These are phyloP conservation scores for Diaporthe citriasiana DNA, from an alignment of 2,329 filamentous ascomycete genomes.

Conservation along the genomic window DNA sequence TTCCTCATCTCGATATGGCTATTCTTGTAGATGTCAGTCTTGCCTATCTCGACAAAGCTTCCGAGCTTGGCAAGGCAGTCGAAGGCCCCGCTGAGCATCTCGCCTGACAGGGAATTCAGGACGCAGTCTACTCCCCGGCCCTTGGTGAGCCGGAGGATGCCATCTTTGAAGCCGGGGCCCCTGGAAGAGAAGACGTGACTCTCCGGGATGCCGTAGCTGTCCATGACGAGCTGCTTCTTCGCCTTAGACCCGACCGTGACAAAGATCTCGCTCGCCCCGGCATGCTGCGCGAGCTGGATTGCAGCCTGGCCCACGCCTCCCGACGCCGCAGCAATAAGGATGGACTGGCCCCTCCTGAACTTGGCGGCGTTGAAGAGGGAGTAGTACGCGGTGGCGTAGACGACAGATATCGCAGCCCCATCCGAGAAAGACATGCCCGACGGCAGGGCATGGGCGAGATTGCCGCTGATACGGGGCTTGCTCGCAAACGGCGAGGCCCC, in stretches of 20 bases:
- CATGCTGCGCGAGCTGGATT: slow-evolving; percentile 54
- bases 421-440: slow-evolving; percentile 39
- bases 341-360: slow-evolving; percentile 48
- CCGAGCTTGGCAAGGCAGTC: slow-evolving; percentile 51
- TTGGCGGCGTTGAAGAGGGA: slow-evolving; percentile 51
- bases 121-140: slow-evolving; percentile 42
- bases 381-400: slow-evolving; percentile 54
- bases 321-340: slow-evolving; percentile 60
- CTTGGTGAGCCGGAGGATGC: slow-evolving; percentile 28
- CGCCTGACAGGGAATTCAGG: slow-evolving; percentile 45
- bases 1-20: slow-evolving; percentile 52
- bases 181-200: slow-evolving; percentile 54
- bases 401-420: slow-evolving; percentile 29
- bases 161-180: slow-evolving; percentile 32
- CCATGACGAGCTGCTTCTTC: slow-evolving; percentile 54
- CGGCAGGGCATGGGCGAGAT: slow-evolving; percentile 37
- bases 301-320: slow-evolving; percentile 60
- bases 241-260: slow-evolving; percentile 51
- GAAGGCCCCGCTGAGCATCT: slow-evolving; percentile 48
- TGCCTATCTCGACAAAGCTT: slow-evolving; percentile 52
- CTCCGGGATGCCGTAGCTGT: slow-evolving; percentile 51
- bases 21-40: slow-evolving; percentile 49
- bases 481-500: slow-evolving; percentile 43
- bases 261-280: slow-evolving; percentile 56
- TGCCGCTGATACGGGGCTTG: slow-evolving; percentile 28